Conservation (phyloP, 2,329 filamentous ascomycete genomes). For the Fusarium lateritium region DNA sequence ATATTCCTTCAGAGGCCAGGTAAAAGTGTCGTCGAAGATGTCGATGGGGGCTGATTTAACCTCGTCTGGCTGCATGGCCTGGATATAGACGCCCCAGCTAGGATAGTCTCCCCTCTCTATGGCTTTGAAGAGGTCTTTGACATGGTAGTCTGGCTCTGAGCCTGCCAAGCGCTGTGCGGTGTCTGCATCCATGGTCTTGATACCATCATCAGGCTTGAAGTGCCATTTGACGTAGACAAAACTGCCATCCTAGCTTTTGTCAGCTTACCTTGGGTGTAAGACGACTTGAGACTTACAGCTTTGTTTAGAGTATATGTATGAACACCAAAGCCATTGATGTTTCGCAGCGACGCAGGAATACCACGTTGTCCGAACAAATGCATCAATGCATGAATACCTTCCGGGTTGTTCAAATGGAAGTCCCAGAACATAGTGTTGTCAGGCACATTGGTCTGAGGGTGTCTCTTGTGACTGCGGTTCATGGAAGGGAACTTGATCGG, state of each 20-base stretch:
- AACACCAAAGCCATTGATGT: conserved; percentile 62
- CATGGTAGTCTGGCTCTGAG: conserved; percentile 67
- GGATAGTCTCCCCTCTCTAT: conserved; percentile 74
- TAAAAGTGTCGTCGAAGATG: conserved; percentile 79
- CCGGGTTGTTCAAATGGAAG: conserved; percentile 56
- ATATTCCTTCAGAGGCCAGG: conserved; percentile 75
- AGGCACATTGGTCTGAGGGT: conserved; percentile 59
- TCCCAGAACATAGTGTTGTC: conserved; percentile 60
- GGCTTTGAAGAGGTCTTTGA: conserved; percentile 55
- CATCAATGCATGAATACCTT: conserved; percentile 63
- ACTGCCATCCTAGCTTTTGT: conserved; percentile 55
- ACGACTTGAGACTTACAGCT: not conserved
- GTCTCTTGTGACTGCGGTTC: conserved; percentile 61
- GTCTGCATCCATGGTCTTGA: conserved; percentile 59
- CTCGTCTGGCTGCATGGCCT: conserved; percentile 73
- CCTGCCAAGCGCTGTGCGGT: conserved; percentile 57
- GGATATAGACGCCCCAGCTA: conserved; percentile 75
- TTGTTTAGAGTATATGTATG: conserved; percentile 65
- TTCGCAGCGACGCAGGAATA: conserved; percentile 61
- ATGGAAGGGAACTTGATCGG: conserved; percentile 64
- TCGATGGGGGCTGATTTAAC: conserved; percentile 74
- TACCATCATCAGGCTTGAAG: conserved; percentile 63
- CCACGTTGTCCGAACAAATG: conserved; percentile 65
- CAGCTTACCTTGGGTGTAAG: not conserved
- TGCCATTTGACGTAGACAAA: conserved; percentile 67